Percentiles rank a stretch among this genome's conserved stretches.
These are phyloP conservation scores for Beauveria pseudobassiana DNA, from an alignment of 2,329 filamentous ascomycete species.

Conservation along the genomic window DNA sequence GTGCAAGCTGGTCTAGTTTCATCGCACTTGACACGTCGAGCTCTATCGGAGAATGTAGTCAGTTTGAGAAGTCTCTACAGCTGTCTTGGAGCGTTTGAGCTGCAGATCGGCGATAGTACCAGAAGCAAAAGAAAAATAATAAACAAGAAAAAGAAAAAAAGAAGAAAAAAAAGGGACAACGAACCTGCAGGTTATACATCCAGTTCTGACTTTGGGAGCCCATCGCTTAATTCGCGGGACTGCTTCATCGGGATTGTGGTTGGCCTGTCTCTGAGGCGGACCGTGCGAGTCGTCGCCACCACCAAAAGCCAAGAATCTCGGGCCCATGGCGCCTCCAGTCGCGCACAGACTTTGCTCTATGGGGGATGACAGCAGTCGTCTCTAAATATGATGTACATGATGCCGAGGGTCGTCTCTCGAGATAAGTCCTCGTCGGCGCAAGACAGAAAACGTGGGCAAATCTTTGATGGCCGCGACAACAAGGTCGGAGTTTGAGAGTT, in stretches of 20 bases:
- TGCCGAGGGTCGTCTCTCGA: background rate
- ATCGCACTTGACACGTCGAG: constrained; percentile 6
- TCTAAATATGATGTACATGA: background rate
- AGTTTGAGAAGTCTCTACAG: background rate
- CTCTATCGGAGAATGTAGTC: background rate
- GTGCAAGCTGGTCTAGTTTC: constrained; percentile 5
- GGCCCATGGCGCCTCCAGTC: background rate
- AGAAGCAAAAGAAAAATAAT: no score
- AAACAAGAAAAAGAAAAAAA: background rate
- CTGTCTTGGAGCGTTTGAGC: no score
- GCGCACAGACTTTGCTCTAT: background rate
- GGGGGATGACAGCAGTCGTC: background rate
- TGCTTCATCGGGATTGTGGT: constrained; percentile 1
- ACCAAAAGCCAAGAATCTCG: background rate
- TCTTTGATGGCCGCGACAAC: background rate
- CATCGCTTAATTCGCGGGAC: constrained; percentile 6
- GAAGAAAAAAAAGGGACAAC: background rate
- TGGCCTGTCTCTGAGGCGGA: constrained; percentile 5
- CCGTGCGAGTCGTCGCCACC: background rate
- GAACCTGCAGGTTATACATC: constrained; percentile 5
- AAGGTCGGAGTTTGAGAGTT: background rate
- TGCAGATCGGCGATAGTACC: no score
- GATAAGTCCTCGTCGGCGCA: background rate
- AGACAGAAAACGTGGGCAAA: background rate
- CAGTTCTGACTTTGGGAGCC: constrained; percentile 8